phyloP scores from a whole-genome alignment of 1,139 yeast species.

The Diutina pseudorugosa region DNA sequence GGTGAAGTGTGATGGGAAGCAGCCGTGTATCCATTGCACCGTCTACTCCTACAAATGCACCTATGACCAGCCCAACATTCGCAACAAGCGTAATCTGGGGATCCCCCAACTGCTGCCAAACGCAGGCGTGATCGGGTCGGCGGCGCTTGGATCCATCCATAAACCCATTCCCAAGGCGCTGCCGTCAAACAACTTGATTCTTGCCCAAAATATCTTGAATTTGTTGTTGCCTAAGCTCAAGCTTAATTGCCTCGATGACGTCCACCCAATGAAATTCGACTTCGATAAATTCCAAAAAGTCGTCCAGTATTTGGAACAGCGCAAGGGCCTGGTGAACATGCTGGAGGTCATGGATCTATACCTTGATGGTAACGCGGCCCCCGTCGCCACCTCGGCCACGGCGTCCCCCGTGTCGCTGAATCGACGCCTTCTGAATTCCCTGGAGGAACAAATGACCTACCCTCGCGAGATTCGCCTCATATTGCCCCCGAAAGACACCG shows the following conservation, averaged over 20 bases:
- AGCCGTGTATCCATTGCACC: slow-evolving; percentile 83
- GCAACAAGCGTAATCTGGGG: slow-evolving; percentile 23
- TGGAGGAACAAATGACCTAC: not conserved
- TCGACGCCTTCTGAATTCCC: slow-evolving; percentile 7
- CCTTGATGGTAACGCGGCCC: slow-evolving; percentile 12
- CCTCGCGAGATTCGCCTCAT: slow-evolving; percentile 45
- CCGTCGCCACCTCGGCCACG: slow-evolving; percentile 7
- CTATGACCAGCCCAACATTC: slow-evolving; percentile 61
- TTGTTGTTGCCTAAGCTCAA: slow-evolving; percentile 39
- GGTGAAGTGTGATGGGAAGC: slow-evolving; percentile 80
- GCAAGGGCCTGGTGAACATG: slow-evolving; percentile 10
- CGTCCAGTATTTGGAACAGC: slow-evolving; percentile 14
- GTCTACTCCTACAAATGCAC: slow-evolving; percentile 70
- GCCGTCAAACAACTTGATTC: slow-evolving; percentile 2
- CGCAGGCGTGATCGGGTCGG: slow-evolving; percentile 1
- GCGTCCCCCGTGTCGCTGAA: slow-evolving; percentile 5
- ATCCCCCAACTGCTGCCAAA: slow-evolving; percentile 4
- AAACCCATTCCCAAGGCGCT: not conserved
- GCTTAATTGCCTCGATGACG: slow-evolving; percentile 22
- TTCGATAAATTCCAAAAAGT: slow-evolving; percentile 21
- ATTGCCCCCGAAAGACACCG: slow-evolving; percentile 65
- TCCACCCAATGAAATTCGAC: slow-evolving; percentile 18
- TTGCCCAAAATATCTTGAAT: slow-evolving; percentile 15
- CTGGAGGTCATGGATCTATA: slow-evolving; percentile 16
- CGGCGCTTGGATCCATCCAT: not conserved